Evolutionary conservation across 257 asterid genomes (phyloP), one percentile per base, ranked within the genome.

Genomic region (Jacaranda copaia): DNA sequence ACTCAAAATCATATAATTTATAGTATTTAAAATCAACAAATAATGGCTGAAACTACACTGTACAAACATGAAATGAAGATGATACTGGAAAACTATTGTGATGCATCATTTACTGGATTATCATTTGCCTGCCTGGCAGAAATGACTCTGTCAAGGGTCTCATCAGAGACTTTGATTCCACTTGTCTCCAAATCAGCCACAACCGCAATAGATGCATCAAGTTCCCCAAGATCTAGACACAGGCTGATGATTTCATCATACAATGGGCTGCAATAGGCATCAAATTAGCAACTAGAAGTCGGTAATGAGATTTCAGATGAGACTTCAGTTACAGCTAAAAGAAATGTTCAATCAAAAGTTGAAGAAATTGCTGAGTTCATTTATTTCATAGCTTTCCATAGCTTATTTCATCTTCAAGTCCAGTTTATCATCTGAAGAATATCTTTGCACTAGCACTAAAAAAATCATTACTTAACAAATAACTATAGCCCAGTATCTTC

Each of bases 151-250:
- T 95, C 99, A 36, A 95, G 84, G 68, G 97, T 95, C 84, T 93
- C 97, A 78, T 93, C 97, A 3, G 94, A 80, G 59, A 95, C 99
- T 79, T 88, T 86, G 85, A 95, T 88, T 66, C 98, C 99, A 53
- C 91, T 84, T 6, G 97, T 91, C 90, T 95, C 99, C 87, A 95
- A 77, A 80, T 95, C 97, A 8, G 98, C 91, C 16, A 93, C 98
- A 53, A 95, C 88, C 79, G 98, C 99, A 56, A 95, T 76, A 35
- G 99, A 91, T 11, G 99, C 97, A 60, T 95, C 99, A n/a, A 93
- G 91, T 62, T 95, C 99, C 70, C 96, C 98, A 52, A 93, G 93
- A 80, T 95, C 99, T 49, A 95, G 85, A 72, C 99, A 93, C 69
- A 90, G 61, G 49, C 84, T 82, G 67, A 95, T 85, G 65, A 91